phyloP scores from a whole-genome alignment of 805 yeast genomes.

The Saturnispora kantuleensis region DNA sequence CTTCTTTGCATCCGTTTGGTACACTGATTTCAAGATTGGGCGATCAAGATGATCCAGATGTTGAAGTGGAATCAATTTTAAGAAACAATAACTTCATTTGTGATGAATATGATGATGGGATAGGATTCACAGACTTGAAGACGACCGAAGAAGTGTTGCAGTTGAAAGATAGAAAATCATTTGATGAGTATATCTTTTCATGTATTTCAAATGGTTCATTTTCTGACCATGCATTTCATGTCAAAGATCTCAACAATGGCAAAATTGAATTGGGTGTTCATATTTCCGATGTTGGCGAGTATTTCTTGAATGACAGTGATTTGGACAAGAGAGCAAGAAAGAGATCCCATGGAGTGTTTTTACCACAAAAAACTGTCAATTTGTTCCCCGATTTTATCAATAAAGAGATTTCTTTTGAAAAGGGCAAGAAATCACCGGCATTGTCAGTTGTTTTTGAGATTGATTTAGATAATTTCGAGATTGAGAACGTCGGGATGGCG shows the following conservation, averaged over 20 bases:
- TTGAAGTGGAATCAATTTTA: conserved; percentile 80
- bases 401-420: conserved; percentile 50
- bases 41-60: conserved; percentile 58
- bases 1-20: conserved; percentile 97
- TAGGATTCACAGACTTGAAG: conserved; percentile 30
- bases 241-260: conserved; percentile 49
- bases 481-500: conserved; percentile 68
- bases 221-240: conserved; percentile 75
- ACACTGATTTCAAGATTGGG: conserved; percentile 85
- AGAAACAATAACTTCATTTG: conserved; percentile 79
- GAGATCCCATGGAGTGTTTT: conserved; percentile 79
- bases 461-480: conserved; percentile 60
- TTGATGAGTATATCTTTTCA: conserved; percentile 55
- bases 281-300: conserved; percentile 68
- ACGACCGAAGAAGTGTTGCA: conserved; percentile 27
- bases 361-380: conserved; percentile 65
- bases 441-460: conserved; percentile 73
- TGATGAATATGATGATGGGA: conserved; percentile 49
- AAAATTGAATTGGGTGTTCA: conserved; percentile 80
- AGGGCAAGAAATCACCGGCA: conserved; percentile 51
- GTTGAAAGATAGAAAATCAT: conserved; percentile 36
- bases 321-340: conserved; percentile 85
- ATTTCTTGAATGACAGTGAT: conserved; percentile 58
- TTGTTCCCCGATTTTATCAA: conserved; percentile 61
- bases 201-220: conserved; percentile 47